Conservation (phyloP, 768 basidiomycete genomes). For the Suillus decipiens region DNA sequence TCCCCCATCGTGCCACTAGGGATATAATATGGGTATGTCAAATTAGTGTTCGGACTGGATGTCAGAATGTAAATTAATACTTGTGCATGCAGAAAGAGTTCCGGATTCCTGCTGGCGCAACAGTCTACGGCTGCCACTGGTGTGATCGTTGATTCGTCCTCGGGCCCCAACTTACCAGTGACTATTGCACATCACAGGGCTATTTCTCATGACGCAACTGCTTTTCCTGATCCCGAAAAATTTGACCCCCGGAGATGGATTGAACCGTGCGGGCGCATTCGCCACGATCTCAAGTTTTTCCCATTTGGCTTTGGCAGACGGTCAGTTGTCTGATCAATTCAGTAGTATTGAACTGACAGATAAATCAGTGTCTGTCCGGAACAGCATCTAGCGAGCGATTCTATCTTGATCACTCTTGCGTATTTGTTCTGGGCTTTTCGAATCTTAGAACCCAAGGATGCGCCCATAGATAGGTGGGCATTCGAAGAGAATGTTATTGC, state of each 20-base stretch:
- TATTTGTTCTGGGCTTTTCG: constrained; percentile 65
- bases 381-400: constrained; percentile 45
- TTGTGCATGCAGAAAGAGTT: no score
- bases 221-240: constrained; percentile 49
- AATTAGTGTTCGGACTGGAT: no score
- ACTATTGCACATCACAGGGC: constrained; percentile 34
- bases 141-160: no score
- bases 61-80: no score
- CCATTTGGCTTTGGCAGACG: constrained; percentile 56
- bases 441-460: constrained; percentile 44
- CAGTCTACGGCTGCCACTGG: no score
- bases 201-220: constrained; percentile 54
- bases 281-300: constrained; percentile 48
- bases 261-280: constrained; percentile 39
- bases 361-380: constrained; percentile 57
- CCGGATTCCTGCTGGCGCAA: no score
- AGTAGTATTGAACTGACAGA: neutral
- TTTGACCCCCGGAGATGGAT: constrained; percentile 65
- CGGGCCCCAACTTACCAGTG: neutral
- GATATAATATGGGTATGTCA: constrained; percentile 54
- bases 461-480: constrained; percentile 57
- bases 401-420: constrained; percentile 62
- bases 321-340: constrained; percentile 19
- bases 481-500: constrained; percentile 58
- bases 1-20: constrained; percentile 58